Evolutionary conservation across 2,329 filamentous ascomycete genomes (phyloP).

Genomic region (Ceratocystis harringtonii): DNA sequence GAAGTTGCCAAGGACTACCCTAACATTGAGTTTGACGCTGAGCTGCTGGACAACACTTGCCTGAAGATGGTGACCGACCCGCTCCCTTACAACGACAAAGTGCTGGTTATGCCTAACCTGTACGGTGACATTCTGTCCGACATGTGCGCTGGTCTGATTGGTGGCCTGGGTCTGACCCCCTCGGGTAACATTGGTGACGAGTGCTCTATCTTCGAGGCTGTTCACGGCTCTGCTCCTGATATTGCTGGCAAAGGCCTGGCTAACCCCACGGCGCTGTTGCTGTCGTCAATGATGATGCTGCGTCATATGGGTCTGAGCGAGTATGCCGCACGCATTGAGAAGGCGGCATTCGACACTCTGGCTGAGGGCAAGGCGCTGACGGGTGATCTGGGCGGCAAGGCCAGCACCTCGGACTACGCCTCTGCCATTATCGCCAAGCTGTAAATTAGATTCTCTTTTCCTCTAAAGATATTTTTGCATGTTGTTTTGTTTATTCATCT

Average conservation of each 20-base stretch:
- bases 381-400: conserved; percentile 87
- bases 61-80: conserved; percentile 98
- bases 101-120: conserved; percentile 94
- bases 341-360: conserved; percentile 86
- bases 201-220: conserved; percentile 99
- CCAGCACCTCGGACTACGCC: conserved; percentile 91
- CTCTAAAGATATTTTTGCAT: not conserved
- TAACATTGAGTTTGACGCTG: conserved; percentile 86
- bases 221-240: conserved; percentile 92
- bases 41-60: conserved; percentile 98
- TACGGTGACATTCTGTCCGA: conserved; percentile 99
- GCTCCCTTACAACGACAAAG: conserved; percentile 95
- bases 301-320: conserved; percentile 87
- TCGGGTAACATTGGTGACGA: conserved; percentile 98
- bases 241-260: conserved; percentile 92
- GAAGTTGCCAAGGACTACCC: conserved; percentile 92
- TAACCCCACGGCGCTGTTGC: conserved; percentile 90
- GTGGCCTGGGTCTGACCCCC: conserved; percentile 89
- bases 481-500: not conserved
- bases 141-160: conserved; percentile 97
- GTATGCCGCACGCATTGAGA: conserved; percentile 78
- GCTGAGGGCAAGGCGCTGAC: conserved; percentile 94
- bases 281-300: conserved; percentile 98
- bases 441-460: conserved; percentile 27
- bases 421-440: conserved; percentile 68